Evolutionary conservation across 257 asterid species (phyloP).

Genomic region (Cinchona pubescens): DNA sequence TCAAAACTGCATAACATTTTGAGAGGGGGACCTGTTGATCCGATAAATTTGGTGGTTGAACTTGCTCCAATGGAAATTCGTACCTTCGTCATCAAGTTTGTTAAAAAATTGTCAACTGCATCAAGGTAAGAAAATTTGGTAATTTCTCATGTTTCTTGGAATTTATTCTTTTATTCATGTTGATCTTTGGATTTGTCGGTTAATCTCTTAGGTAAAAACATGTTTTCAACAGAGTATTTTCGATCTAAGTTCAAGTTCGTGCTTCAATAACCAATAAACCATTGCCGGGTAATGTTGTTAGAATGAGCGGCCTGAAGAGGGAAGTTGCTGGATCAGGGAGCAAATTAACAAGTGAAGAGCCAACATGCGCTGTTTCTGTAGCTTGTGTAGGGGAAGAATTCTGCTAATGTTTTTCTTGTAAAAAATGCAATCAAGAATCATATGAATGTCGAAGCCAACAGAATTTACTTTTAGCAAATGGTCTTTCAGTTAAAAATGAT

Average conservation of each 20-base stretch:
- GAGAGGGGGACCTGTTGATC: slow-evolving; percentile 73
- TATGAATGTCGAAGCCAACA: too few relatives aligned
- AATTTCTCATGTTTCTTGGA: not conserved
- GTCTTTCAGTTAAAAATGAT: too few relatives aligned
- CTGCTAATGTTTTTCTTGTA: too few relatives aligned
- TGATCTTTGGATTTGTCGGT: not conserved
- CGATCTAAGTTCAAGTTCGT: not conserved
- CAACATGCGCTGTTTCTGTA: not conserved
- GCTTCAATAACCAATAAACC: slow-evolving; percentile 1
- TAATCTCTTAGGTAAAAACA: not conserved
- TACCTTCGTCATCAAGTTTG: slow-evolving; percentile 57
- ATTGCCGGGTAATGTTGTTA: not conserved
- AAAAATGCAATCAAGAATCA: too few relatives aligned
- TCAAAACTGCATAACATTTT: slow-evolving; percentile 19
- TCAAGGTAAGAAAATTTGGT: slow-evolving; percentile 6
- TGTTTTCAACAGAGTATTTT: not conserved
- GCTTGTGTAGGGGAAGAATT: too few relatives aligned
- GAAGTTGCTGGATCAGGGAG: not conserved
- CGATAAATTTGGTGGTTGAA: slow-evolving; percentile 52
- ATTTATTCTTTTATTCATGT: not conserved
- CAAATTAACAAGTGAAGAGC: not conserved
- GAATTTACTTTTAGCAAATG: too few relatives aligned
- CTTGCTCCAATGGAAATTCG: slow-evolving; percentile 91
- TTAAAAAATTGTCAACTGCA: slow-evolving; percentile 7
- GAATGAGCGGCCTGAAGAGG: not conserved